Evolutionary conservation across 805 yeast species (phyloP).

Genomic region (Candida schatavii): DNA sequence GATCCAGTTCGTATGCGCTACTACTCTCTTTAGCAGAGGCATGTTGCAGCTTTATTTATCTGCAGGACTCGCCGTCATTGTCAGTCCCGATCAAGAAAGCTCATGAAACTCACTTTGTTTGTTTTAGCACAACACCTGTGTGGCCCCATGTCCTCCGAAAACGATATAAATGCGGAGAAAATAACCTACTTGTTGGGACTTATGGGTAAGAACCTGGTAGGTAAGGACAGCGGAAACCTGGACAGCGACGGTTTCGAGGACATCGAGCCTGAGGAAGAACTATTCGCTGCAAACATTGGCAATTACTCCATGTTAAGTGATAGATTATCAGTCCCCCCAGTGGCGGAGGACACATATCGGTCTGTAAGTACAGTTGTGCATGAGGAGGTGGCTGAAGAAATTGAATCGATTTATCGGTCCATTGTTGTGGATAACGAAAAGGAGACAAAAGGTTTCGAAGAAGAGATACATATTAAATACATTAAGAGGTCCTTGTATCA

Average conservation of each 20-base stretch:
- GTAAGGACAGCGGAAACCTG: conserved; percentile 1
- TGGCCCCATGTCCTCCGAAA: neutral
- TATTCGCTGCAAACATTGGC: neutral
- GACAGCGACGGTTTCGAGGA: conserved; percentile 19
- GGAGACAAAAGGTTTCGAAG: neutral
- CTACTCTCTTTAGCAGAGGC: too few relatives aligned
- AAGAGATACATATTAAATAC: conserved; percentile 39
- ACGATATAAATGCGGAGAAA: conserved; percentile 8
- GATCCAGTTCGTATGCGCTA: too few relatives aligned
- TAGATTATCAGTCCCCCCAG: conserved; percentile 13
- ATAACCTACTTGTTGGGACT: conserved; percentile 17
- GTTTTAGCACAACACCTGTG: too few relatives aligned
- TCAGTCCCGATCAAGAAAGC: neutral
- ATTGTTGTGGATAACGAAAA: conserved; percentile 8
- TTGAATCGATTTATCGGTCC: conserved; percentile 29
- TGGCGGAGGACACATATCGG: conserved; percentile 22
- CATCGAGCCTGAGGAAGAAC: conserved; percentile 8
- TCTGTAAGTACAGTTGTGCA: conserved; percentile 40
- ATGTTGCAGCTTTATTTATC: too few relatives aligned
- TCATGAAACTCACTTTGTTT: too few relatives aligned
- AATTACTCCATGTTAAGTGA: conserved; percentile 5
- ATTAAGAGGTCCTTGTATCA: conserved; percentile 37
- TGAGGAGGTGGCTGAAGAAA: conserved; percentile 23
- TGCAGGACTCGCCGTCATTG: too few relatives aligned
- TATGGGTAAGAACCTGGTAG: conserved; percentile 14